These are phyloP conservation scores for Candida maris DNA, from an alignment of 805 yeast species.

Conservation along the genomic window DNA sequence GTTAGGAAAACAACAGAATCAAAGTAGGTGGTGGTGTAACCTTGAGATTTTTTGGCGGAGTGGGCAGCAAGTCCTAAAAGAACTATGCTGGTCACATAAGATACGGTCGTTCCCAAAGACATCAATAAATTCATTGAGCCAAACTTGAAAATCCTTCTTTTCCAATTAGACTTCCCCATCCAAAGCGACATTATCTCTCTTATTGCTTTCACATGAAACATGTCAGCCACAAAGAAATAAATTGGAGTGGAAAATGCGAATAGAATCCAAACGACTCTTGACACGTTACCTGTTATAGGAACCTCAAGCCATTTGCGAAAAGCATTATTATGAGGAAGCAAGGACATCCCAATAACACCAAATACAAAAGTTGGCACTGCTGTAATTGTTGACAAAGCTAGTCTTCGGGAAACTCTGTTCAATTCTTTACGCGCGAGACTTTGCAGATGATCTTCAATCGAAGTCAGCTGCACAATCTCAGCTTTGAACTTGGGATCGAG, in stretches of 20 bases:
- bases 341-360: conserved; percentile 67
- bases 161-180: conserved; percentile 52
- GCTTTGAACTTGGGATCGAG: conserved; percentile 46
- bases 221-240: conserved; percentile 69
- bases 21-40: conserved; percentile 63
- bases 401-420: conserved; percentile 40
- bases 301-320: conserved; percentile 54
- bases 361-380: conserved; percentile 65
- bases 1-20: conserved; percentile 78
- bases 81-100: conserved; percentile 66
- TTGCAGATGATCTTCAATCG: conserved; percentile 62
- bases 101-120: conserved; percentile 68
- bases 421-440: conserved; percentile 48
- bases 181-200: conserved; percentile 57
- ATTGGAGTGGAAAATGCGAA: conserved; percentile 67
- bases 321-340: conserved; percentile 39
- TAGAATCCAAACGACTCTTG: conserved; percentile 62
- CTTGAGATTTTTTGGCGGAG: conserved; percentile 27
- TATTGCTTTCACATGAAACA: conserved; percentile 65
- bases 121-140: conserved; percentile 78
- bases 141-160: conserved; percentile 56
- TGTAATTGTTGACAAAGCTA: conserved; percentile 46
- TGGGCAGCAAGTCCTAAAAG: conserved; percentile 46
- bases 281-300: conserved; percentile 62
- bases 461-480: conserved; percentile 47